Conservation (phyloP, 305 asterid species). For the Solanum hybrid region DNA sequence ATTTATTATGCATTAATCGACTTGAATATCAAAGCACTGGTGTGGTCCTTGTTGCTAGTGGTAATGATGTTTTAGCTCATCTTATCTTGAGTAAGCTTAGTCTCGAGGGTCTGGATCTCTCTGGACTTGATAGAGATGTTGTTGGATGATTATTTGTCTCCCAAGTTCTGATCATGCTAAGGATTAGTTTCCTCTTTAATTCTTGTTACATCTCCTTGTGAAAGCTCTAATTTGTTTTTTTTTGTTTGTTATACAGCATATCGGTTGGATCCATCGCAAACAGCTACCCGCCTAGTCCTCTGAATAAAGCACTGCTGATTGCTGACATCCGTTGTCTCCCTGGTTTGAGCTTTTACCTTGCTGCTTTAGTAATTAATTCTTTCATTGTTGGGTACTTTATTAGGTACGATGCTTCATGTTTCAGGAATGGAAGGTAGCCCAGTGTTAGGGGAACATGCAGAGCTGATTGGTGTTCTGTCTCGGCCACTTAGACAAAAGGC, state of each 20-base stretch:
- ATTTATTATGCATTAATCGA: neutral
- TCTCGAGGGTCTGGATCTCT: neutral
- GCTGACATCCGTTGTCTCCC: constrained; percentile 98
- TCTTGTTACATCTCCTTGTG: constrained; percentile 1
- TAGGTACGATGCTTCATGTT: constrained; percentile 15
- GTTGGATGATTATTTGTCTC: neutral
- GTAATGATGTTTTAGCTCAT: neutral
- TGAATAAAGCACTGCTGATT: constrained; percentile 57
- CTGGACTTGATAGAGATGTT: neutral
- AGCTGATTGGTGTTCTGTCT: constrained; percentile 68
- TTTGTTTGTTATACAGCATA: constrained; percentile 36
- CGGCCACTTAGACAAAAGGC: constrained; percentile 77
- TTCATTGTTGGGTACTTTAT: constrained; percentile 19
- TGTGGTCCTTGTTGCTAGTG: neutral
- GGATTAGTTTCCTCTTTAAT: neutral
- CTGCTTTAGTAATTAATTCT: constrained; percentile 4
- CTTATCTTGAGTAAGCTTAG: neutral
- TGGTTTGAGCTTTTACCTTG: constrained; percentile 50
- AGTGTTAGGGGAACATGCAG: constrained; percentile 65
- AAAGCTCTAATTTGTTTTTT: constrained; percentile 11
- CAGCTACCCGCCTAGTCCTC: constrained; percentile 64
- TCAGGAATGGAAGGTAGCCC: constrained; percentile 99
- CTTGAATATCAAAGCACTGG: neutral
- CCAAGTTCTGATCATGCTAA: neutral
- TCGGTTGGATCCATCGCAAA: constrained; percentile 88